A percentile compares a stretch with the other conserved stretches of the same genome.
Evolutionary conservation across 768 basidiomycete species (phyloP).

Genomic region (Calocybe indica): DNA sequence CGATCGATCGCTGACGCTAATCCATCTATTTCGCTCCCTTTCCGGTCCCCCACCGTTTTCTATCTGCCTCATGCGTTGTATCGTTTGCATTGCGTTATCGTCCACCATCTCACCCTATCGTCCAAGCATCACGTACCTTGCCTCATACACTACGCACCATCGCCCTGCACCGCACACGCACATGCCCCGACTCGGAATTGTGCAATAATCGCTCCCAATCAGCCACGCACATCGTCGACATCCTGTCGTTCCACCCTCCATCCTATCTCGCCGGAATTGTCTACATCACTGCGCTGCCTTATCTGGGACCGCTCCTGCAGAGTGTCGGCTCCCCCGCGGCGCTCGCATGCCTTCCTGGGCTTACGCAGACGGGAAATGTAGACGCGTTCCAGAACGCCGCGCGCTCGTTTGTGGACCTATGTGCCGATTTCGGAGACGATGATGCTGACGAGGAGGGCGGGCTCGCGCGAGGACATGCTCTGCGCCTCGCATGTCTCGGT

Average conservation of each 20-base stretch:
- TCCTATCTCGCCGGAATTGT: conserved; percentile 20
- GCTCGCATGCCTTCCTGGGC: conserved; percentile 10
- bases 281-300: conserved; percentile 18
- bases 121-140: no score
- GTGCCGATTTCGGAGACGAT: neutral
- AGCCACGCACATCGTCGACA: conserved; percentile 20
- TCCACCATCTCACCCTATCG: no score
- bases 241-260: conserved; percentile 17
- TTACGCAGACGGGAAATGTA: conserved; percentile 15
- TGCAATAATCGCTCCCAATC: no score
- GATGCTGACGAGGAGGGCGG: no score
- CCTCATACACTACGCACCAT: no score
- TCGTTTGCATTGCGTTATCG: no score
- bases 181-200: no score
- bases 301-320: conserved; percentile 17
- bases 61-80: no score
- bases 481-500: conserved; percentile 16
- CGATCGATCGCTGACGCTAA: no score
- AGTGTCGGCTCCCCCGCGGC: conserved; percentile 12
- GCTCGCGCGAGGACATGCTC: neutral
- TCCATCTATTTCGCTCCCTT: no score
- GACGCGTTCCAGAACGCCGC: conserved; percentile 17
- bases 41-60: no score
- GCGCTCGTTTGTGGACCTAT: conserved; percentile 12
- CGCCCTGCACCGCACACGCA: no score